Percentiles rank a stretch among this genome's conserved stretches.
Evolutionary conservation across 805 yeast genomes (phyloP).

Genomic region (Torulaspora microellipsoides): DNA sequence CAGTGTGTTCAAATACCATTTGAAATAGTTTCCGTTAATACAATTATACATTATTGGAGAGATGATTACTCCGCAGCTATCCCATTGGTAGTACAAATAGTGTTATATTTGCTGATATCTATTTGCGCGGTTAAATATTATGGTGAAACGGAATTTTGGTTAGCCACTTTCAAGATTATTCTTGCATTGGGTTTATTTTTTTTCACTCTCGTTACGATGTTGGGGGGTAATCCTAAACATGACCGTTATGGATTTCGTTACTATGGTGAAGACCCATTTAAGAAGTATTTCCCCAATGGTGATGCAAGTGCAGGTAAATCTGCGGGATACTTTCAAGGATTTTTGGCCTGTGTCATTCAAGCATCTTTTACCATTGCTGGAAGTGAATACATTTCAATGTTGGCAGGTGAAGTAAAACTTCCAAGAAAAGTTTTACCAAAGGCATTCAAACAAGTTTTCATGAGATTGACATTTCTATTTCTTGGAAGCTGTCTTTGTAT

Average conservation of each 20-base stretch:
- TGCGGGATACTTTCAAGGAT: slow-evolving; percentile 66
- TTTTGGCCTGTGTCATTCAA: slow-evolving; percentile 59
- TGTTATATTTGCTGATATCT: slow-evolving; percentile 58
- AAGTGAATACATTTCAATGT: slow-evolving; percentile 80
- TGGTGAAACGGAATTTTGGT: slow-evolving; percentile 81
- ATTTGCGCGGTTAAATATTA: slow-evolving; percentile 68
- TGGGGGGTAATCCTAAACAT: slow-evolving; percentile 77
- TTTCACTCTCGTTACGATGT: slow-evolving; percentile 77
- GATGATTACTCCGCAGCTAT: slow-evolving; percentile 70
- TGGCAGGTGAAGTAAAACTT: slow-evolving; percentile 73
- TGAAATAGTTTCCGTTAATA: slow-evolving; percentile 75
- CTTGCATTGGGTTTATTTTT: slow-evolving; percentile 70
- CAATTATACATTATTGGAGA: slow-evolving; percentile 78
- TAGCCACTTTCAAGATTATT: slow-evolving; percentile 67
- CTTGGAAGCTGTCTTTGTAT: slow-evolving; percentile 72
- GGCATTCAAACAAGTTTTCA: slow-evolving; percentile 72
- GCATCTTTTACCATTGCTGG: slow-evolving; percentile 83
- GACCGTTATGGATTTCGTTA: slow-evolving; percentile 58
- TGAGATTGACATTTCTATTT: slow-evolving; percentile 62
- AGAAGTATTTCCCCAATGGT: slow-evolving; percentile 51
- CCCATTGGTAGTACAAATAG: slow-evolving; percentile 60
- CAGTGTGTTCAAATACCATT: slow-evolving; percentile 77
- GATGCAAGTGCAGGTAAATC: slow-evolving; percentile 11
- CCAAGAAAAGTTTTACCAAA: slow-evolving; percentile 72
- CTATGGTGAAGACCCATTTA: slow-evolving; percentile 54